Evolutionary conservation across 2,329 filamentous ascomycete genomes (phyloP), one percentile per base, ranked within the genome.

Genomic region (Trichoderma sp.): DNA sequence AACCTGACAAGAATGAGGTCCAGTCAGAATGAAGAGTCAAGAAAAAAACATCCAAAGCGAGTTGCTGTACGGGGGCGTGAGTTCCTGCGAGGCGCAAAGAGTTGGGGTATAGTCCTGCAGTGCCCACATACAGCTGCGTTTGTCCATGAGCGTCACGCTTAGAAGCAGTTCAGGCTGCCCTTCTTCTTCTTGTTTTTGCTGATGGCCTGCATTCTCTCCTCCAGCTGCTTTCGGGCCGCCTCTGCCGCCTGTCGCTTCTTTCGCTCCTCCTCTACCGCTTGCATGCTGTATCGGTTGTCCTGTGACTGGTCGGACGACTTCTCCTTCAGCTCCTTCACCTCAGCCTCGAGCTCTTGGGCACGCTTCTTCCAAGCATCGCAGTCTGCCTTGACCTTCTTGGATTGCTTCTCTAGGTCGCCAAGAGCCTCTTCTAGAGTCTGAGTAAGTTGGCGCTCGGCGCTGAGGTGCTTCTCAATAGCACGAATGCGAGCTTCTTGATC

Each of bases 161-260:
- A 98, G 86, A 99, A 99, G 88, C 96, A 99, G 85, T 98, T 98
- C 82, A 99, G 88, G 76, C 92, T 95, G 78, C 92, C 90, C 88
- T 97, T 97, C 89, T 97, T 95, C 88, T 95, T 97, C 86, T 97
- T 96, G 85, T 93, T 92, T 79, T 88, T 90, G 83, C 91, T 95
- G 81, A 96, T 92, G 72, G 93, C 91, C 78, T 95, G 94, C 91
- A 99, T 99, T 71, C 95, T 90, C 84, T 97, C 94, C 83, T 99
- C 95, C 30, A 99, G 88, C 78, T 97, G 93, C 50, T 92, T 93
- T 68, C 93, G 88, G 57, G 96, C 96, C 75, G 92, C 90, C 85
- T 99, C 96, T 43, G 97, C 95, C 74, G 95, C 93, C 74, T 94
- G 88, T 73, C 96, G 88, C 84, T 97, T 97, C 84, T 93, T 95